These are phyloP conservation scores for Akanthomyces dipterigenus DNA, from an alignment of 2,329 filamentous ascomycete genomes.

Conservation along the genomic window DNA sequence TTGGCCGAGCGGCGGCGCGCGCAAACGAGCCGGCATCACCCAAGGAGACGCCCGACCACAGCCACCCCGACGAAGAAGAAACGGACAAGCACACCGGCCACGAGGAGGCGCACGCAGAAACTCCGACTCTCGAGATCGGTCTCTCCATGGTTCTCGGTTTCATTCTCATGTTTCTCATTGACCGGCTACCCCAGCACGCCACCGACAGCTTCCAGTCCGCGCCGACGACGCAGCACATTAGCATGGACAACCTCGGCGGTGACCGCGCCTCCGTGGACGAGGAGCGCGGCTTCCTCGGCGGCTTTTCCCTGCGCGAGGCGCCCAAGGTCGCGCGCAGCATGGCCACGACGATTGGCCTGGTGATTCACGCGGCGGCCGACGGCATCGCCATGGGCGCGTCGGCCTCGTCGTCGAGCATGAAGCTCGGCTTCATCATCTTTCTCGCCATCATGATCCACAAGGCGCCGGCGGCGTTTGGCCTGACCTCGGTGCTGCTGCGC, in stretches of 20 bases:
- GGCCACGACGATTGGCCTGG: conserved; percentile 86
- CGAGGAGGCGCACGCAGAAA: conserved; percentile 27
- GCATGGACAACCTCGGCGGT: conserved; percentile 69
- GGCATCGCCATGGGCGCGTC: conserved; percentile 94
- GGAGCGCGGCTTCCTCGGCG: conserved; percentile 50
- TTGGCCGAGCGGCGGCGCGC: conserved; percentile 2
- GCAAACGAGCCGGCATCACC: conserved; percentile 13
- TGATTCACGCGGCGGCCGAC: conserved; percentile 92
- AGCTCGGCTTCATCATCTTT: conserved; percentile 86
- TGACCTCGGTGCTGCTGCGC: conserved; percentile 84
- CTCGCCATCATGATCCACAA: conserved; percentile 97
- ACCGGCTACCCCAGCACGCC: conserved; percentile 71
- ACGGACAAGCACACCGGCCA: conserved; percentile 28
- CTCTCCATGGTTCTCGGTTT: conserved; percentile 83
- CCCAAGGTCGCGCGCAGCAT: conserved; percentile 56
- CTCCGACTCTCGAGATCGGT: conserved; percentile 73
- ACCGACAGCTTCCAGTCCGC: conserved; percentile 56
- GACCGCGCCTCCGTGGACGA: conserved; percentile 44
- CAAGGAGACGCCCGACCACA: conserved; percentile 19
- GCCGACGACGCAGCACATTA: conserved; percentile 75
- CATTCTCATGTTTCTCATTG: conserved; percentile 93
- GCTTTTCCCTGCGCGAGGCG: conserved; percentile 43
- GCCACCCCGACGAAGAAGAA: conserved; percentile 13
- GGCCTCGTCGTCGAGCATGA: conserved; percentile 63
- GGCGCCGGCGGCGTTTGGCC: conserved; percentile 87